phyloP scores from a whole-genome alignment of 1,139 yeast genomes.

The Nakaseomyces glabratus region DNA sequence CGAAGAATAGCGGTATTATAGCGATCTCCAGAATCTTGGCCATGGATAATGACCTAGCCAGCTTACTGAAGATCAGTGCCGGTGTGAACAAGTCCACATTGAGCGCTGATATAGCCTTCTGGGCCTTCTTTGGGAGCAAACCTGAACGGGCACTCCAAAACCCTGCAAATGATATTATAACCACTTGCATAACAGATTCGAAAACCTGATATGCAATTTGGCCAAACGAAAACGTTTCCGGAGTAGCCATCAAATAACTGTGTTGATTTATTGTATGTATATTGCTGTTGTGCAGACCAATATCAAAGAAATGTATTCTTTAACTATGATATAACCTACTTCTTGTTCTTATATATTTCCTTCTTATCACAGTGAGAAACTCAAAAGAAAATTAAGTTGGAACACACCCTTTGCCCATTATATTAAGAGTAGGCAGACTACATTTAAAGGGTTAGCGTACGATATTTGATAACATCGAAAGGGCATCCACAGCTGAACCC shows the following conservation, averaged over 20 bases:
- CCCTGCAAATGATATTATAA: slow-evolving; percentile 60
- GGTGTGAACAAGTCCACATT: slow-evolving; percentile 74
- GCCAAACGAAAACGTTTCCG: slow-evolving; percentile 17
- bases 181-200: slow-evolving; percentile 67
- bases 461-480: too few relatives aligned
- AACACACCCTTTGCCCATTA: too few relatives aligned
- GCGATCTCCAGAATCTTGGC: slow-evolving; percentile 55
- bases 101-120: slow-evolving; percentile 50
- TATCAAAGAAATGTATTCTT: too few relatives aligned
- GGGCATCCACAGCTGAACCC: too few relatives aligned
- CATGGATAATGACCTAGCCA: slow-evolving; percentile 59
- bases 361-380: too few relatives aligned
- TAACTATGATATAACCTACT: too few relatives aligned
- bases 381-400: too few relatives aligned
- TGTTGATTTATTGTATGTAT: too few relatives aligned
- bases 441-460: too few relatives aligned
- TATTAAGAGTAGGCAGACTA: too few relatives aligned
- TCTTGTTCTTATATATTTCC: too few relatives aligned
- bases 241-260: slow-evolving; percentile 7
- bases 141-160: slow-evolving; percentile 59
- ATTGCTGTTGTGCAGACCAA: too few relatives aligned
- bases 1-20: slow-evolving; percentile 58
- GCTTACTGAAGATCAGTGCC: slow-evolving; percentile 62
- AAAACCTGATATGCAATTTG: slow-evolving; percentile 50
- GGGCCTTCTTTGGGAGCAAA: slow-evolving; percentile 48